phyloP scores from a whole-genome alignment of 257 asterid species.

The Nicotiana attenuata region DNA sequence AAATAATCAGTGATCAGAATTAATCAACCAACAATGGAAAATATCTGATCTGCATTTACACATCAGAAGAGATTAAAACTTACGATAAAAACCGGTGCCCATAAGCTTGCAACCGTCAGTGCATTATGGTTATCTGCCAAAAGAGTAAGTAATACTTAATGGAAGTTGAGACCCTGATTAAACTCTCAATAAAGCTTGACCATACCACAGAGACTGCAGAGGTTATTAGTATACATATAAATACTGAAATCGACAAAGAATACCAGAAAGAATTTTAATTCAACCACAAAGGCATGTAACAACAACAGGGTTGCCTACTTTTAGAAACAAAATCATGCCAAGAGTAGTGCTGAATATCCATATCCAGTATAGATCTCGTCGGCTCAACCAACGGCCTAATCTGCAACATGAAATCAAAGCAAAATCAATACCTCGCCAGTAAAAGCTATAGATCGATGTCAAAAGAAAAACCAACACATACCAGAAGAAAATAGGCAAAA shows the following conservation, averaged over 20 bases:
- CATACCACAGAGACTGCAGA: not conserved
- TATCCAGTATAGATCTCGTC: constrained; percentile 40
- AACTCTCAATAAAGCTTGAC: not conserved
- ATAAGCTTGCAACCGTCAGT: constrained; percentile 67
- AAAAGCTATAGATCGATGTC: constrained; percentile 4
- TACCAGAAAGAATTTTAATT: not conserved
- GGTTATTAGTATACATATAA: not conserved
- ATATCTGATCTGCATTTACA: not conserved
- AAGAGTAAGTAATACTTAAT: constrained; percentile 2
- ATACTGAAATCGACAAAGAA: not conserved
- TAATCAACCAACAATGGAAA: not conserved
- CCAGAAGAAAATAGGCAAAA: constrained; percentile 89
- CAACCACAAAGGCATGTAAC: not conserved
- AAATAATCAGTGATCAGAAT: not conserved
- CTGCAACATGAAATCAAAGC: constrained; percentile 40
- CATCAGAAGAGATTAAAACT: constrained; percentile 31
- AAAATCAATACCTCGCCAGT: constrained; percentile 10
- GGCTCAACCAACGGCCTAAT: constrained; percentile 76
- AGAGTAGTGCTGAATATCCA: constrained; percentile 48
- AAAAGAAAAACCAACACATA: constrained; percentile 29
- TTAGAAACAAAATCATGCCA: constrained; percentile 90
- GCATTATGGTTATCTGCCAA: constrained; percentile 88
- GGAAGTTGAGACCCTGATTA: not conserved
- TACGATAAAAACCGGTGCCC: constrained; percentile 91
- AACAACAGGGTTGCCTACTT: constrained; percentile 39